A percentile compares a stretch with the other conserved stretches of the same genome.
Evolutionary conservation across 495 filamentous ascomycete species (phyloP).

Genomic region (Neurospora sp.): DNA sequence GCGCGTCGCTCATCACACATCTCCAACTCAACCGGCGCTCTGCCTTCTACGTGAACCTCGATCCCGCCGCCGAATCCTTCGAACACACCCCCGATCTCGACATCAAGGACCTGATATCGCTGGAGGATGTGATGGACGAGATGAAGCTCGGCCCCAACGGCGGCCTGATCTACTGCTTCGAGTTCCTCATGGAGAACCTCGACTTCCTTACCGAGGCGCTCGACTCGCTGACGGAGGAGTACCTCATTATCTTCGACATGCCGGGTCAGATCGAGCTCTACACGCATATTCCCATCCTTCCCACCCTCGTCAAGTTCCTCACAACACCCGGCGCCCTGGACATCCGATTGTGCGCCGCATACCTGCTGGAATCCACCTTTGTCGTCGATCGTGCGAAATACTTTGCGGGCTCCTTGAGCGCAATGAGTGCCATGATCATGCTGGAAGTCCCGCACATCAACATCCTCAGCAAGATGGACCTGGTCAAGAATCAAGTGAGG

Average conservation of each 20-base stretch:
- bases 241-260: slow-evolving; percentile 96
- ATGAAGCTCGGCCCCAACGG: slow-evolving; percentile 89
- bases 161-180: slow-evolving; percentile 95
- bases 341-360: slow-evolving; percentile 87
- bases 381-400: slow-evolving; percentile 92
- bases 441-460: slow-evolving; percentile 93
- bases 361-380: slow-evolving; percentile 91
- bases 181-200: slow-evolving; percentile 89
- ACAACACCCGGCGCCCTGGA: slow-evolving; percentile 71
- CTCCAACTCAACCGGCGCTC: slow-evolving; percentile 80
- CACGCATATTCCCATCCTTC: slow-evolving; percentile 89
- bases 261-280: slow-evolving; percentile 98
- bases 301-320: slow-evolving; percentile 73
- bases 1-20: slow-evolving; percentile 84
- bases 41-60: slow-evolving; percentile 92
- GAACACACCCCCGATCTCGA: slow-evolving; percentile 88
- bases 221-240: slow-evolving; percentile 83
- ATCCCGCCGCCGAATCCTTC: slow-evolving; percentile 91
- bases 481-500: slow-evolving; percentile 72
- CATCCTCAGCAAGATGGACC: slow-evolving; percentile 93
- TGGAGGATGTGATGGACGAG: slow-evolving; percentile 98
- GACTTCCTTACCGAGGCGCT: slow-evolving; percentile 86
- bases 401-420: slow-evolving; percentile 88
- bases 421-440: slow-evolving; percentile 98
- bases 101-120: slow-evolving; percentile 90